Percentiles rank a stretch among this genome's conserved stretches.
phyloP scores from a whole-genome alignment of 73 alveolate genomes.

The Tetrahymena thermophila region DNA sequence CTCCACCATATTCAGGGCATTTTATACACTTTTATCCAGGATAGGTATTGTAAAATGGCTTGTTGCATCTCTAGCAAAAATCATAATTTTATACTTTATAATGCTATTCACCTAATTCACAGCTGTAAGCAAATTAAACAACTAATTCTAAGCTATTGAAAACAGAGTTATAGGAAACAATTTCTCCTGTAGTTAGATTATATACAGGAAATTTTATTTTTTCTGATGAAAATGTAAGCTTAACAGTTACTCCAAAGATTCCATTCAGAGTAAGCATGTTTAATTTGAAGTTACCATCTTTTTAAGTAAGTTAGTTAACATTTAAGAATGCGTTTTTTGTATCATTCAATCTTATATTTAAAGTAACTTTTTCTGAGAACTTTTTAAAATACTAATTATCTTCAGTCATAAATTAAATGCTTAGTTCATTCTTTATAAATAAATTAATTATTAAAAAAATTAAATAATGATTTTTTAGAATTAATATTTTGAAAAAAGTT shows the following conservation, averaged over 20 bases:
- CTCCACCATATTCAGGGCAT: background rate
- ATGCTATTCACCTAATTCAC: background rate
- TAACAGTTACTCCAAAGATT: background rate
- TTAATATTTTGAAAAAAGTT: no score
- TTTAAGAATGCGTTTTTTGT: background rate
- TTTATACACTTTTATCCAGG: background rate
- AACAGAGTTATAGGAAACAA: background rate
- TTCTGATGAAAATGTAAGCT: background rate
- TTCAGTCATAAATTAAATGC: background rate
- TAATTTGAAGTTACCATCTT: background rate
- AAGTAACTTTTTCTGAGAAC: background rate
- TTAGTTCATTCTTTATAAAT: background rate
- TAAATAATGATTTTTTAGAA: background rate
- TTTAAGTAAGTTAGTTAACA: background rate
- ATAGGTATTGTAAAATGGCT: background rate
- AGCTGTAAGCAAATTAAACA: background rate
- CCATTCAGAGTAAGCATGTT: background rate
- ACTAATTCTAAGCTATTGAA: background rate
- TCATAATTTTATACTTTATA: background rate
- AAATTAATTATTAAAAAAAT: no score
- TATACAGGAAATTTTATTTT: background rate
- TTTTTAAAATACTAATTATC: background rate
- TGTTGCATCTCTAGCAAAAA: background rate
- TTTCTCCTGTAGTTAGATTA: background rate
- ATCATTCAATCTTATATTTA: background rate